Evolutionary conservation across 148 eudicot species (phyloP).

Genomic region (Rhododendron vialii): DNA sequence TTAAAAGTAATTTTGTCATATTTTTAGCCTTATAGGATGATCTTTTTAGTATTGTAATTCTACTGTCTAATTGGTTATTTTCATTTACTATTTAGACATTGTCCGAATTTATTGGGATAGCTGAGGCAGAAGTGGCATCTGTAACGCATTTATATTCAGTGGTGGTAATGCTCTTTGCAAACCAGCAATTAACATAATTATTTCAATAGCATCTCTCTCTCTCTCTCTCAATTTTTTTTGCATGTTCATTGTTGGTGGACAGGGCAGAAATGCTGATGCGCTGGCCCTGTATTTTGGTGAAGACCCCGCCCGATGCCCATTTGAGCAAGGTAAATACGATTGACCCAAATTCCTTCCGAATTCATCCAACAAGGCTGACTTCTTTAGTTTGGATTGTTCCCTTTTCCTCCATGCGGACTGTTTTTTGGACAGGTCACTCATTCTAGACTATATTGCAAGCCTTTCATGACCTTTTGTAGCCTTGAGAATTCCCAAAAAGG

Average conservation of each 20-base stretch:
- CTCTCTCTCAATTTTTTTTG: constrained; percentile 3
- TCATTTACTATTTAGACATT: constrained; percentile 42
- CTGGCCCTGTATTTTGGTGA: constrained; percentile 89
- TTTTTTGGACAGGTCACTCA: not conserved
- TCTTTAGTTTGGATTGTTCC: not conserved
- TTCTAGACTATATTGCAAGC: not conserved
- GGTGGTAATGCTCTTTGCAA: constrained; percentile 47
- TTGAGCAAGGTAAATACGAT: constrained; percentile 76
- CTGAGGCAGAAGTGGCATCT: constrained; percentile 71
- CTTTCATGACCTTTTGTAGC: not conserved
- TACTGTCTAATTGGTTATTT: not conserved
- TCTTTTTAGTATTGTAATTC: not conserved
- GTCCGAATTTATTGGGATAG: constrained; percentile 59
- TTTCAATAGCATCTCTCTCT: not conserved
- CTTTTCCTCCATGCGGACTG: not conserved
- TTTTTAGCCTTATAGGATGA: not conserved
- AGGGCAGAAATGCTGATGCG: constrained; percentile 98
- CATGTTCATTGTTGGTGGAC: constrained; percentile 26
- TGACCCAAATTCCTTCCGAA: not conserved
- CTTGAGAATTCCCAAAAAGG: not conserved
- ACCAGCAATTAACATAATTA: constrained; percentile 3
- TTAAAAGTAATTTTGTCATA: not conserved
- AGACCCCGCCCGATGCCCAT: constrained; percentile 95
- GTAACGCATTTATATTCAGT: constrained; percentile 65
- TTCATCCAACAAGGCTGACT: not conserved